Evolutionary conservation across 2,329 filamentous ascomycete species (phyloP).

Genomic region (Beauveria scarabaeidicola): DNA sequence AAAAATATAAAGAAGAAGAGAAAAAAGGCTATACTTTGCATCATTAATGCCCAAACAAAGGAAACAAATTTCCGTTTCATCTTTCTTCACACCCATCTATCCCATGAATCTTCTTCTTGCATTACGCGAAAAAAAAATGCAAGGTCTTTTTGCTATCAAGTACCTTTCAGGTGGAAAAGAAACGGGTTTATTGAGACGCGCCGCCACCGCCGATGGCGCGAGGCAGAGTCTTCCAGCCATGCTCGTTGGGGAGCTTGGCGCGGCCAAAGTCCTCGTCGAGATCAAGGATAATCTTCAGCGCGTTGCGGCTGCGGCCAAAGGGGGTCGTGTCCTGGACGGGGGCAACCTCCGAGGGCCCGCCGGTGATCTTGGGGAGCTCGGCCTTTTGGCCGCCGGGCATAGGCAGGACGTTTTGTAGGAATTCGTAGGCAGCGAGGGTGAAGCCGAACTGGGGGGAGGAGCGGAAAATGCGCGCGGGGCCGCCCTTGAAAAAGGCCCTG

Average conservation of each 20-base stretch:
- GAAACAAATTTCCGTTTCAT: not conserved
- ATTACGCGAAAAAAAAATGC: not conserved
- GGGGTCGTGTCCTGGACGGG: slow-evolving; percentile 35
- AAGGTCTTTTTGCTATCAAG: not conserved
- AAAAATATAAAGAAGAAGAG: slow-evolving; percentile 9
- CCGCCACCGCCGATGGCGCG: slow-evolving; percentile 37
- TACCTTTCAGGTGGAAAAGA: not conserved
- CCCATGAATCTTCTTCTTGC: not conserved
- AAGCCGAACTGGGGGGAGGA: slow-evolving; percentile 97
- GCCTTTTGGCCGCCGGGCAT: slow-evolving; percentile 57
- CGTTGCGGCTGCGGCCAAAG: slow-evolving; percentile 65
- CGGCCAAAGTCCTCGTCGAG: slow-evolving; percentile 88
- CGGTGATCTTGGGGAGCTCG: slow-evolving; percentile 43
- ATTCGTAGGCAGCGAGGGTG: slow-evolving; percentile 89
- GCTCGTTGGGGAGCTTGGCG: slow-evolving; percentile 49
- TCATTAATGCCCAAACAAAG: slow-evolving; percentile 8
- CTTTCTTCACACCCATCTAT: not conserved
- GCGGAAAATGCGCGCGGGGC: slow-evolving; percentile 86
- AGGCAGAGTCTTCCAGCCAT: slow-evolving; percentile 46
- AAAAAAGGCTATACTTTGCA: slow-evolving; percentile 6
- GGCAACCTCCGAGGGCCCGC: slow-evolving; percentile 53
- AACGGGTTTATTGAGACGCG: slow-evolving; percentile 2
- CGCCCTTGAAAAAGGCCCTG: slow-evolving; percentile 96
- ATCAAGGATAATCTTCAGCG: slow-evolving; percentile 90
- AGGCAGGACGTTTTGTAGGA: slow-evolving; percentile 74